Conservation (phyloP, 768 basidiomycete genomes). For the Leucocoprinus birnbaumii region DNA sequence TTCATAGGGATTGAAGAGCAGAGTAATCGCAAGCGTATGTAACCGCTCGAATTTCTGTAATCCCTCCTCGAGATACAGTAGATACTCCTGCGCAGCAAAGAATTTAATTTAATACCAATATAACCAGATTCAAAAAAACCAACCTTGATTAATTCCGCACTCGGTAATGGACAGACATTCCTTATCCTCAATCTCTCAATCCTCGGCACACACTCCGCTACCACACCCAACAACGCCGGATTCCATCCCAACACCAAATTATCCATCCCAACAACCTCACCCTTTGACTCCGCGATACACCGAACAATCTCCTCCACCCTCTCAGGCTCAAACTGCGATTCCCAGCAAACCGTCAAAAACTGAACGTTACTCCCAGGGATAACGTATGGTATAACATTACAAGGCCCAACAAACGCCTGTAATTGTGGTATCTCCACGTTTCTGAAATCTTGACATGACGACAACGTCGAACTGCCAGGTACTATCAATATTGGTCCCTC, state of each 20-base stretch:
- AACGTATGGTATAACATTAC: conserved; percentile 13
- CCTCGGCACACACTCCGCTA: conserved; percentile 10
- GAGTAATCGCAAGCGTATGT: not conserved
- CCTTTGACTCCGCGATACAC: conserved; percentile 6
- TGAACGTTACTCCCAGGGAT: conserved; percentile 13
- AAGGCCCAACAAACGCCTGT: conserved; percentile 12
- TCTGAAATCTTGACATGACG: too few species aligned
- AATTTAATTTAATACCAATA: not conserved
- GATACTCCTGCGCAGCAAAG: not conserved
- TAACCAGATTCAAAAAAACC: not conserved
- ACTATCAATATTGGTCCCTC: not conserved
- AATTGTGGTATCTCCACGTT: not conserved
- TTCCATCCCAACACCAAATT: conserved; percentile 16
- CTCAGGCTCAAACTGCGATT: not conserved
- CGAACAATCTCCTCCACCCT: conserved; percentile 5
- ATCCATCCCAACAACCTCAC: conserved; percentile 11
- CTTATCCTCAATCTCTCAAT: conserved; percentile 14
- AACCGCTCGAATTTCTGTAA: conserved; percentile 4
- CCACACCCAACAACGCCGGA: conserved; percentile 8
- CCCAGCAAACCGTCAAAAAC: conserved; percentile 15
- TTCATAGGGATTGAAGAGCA: not conserved
- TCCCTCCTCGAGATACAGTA: not conserved
- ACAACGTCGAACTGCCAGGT: too few species aligned
- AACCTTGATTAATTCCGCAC: conserved; percentile 8
- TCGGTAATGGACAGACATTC: conserved; percentile 8